A percentile compares a stretch with the other conserved stretches of the same genome.
Conservation (phyloP, 345 rosid species). For the Salix koriyanagi region DNA sequence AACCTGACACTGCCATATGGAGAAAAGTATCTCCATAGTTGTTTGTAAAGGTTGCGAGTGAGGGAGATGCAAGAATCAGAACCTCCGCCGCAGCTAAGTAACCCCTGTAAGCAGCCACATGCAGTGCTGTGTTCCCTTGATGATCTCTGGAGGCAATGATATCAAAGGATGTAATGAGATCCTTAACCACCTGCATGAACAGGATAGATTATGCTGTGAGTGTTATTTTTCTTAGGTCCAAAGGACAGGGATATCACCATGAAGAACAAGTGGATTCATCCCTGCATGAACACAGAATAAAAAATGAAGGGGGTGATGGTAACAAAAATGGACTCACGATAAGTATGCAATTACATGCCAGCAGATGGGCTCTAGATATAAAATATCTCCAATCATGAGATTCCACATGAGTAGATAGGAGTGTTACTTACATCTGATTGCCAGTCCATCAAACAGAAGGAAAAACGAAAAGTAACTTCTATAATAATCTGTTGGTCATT, state of each 20-base stretch:
- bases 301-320: not conserved
- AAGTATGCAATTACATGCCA: not conserved
- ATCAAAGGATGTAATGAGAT: constrained; percentile 51
- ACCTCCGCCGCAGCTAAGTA: constrained; percentile 50
- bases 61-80: constrained; percentile 47
- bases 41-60: constrained; percentile 43
- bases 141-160: constrained; percentile 44
- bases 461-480: not conserved
- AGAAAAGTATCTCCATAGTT: constrained; percentile 71
- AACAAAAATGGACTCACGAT: not conserved
- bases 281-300: not conserved
- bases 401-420: not conserved
- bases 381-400: not conserved
- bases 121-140: constrained; percentile 80
- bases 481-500: not conserved
- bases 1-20: constrained; percentile 81
- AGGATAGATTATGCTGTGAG: not conserved
- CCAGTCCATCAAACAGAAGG: not conserved
- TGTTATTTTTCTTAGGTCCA: not conserved
- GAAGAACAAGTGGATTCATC: not conserved
- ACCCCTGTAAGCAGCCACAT: constrained; percentile 79
- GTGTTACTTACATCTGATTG: not conserved
- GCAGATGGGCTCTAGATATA: not conserved
- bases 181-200: constrained; percentile 55
- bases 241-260: not conserved